Evolutionary conservation across 495 filamentous ascomycete genomes (phyloP), one percentile per base, ranked within the genome.

Genomic region (Annulohypoxylon moriforme): DNA sequence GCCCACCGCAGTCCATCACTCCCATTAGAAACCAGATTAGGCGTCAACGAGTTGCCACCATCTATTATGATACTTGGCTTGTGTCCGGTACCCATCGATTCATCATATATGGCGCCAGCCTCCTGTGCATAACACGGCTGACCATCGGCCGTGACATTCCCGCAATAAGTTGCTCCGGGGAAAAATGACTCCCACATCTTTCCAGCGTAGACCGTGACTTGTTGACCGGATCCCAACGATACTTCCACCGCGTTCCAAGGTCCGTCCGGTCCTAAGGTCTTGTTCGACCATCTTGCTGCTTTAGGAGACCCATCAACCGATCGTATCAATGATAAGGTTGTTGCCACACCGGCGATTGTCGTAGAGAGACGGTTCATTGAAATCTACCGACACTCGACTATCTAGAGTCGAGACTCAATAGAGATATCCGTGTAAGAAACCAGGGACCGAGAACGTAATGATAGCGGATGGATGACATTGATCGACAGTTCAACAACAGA

Each of bases 121-220:
- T 69, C 24, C 52, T 62, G 49, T 3, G 67, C 67, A 31, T 69
- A 69, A 40, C 67, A 69, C 13, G 57, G 56, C 11, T 46, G 67
- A 25, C 67, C 67, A 1, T 40, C 59, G 42, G 47, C 13, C 11
- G 58, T 27, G 5, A 59, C 56, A 24, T 69, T 62, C n/a, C 49
- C 36, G 40, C 67, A 69, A 34, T 69, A 69, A 13, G 24, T 18
- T 36, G 29, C 42, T 11, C 67, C 44, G 13, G 44, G 67, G 14
- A 69, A 63, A 34, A 57, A 62, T 1, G 67, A 69, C 46, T 69
- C 67, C 67, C 67, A 69, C 58, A 69, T 69, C 67, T 58, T 69
- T 3, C 67, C 67, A 5, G 60, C 34, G 27, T 69, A 69, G 11
- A 40, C 44, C 24, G 67, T 63, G 10, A 69, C 58, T 49, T 33